Conservation (phyloP, 495 filamentous ascomycete species). For the Penicillium cataractarum region DNA sequence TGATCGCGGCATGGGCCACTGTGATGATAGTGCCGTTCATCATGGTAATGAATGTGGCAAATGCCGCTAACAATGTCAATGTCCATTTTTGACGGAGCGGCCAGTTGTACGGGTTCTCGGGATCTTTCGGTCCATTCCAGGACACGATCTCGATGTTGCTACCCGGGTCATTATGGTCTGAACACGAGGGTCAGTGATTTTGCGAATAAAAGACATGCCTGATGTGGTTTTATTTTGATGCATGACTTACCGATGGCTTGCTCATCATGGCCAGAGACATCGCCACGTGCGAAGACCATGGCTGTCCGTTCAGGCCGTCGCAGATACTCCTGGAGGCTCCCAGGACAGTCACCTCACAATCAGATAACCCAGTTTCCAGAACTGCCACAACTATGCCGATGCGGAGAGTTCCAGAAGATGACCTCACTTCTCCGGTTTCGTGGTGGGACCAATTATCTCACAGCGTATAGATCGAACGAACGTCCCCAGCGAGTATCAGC, state of each 20-base stretch:
- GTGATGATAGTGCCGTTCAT: slow-evolving; percentile 52
- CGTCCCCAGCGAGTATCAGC: neutral
- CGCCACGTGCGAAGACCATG: slow-evolving; percentile 34
- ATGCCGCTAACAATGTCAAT: slow-evolving; percentile 28
- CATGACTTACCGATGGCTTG: slow-evolving; percentile 23
- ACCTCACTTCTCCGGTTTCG: slow-evolving; percentile 17
- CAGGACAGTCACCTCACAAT: neutral
- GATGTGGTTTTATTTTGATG: neutral
- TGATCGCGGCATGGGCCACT: slow-evolving; percentile 42
- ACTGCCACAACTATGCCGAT: neutral
- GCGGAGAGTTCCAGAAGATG: slow-evolving; percentile 9
- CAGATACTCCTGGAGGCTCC: neutral
- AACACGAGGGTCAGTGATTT: neutral
- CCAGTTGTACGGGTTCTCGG: slow-evolving; percentile 66
- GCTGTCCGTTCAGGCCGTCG: neutral
- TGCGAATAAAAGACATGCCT: neutral
- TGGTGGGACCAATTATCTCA: slow-evolving; percentile 5
- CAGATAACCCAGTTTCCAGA: neutral
- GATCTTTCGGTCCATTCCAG: slow-evolving; percentile 56
- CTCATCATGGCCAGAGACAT: slow-evolving; percentile 30
- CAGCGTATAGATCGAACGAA: slow-evolving; percentile 5
- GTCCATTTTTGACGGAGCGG: slow-evolving; percentile 48
- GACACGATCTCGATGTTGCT: slow-evolving; percentile 36
- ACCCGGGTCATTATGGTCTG: slow-evolving; percentile 25
- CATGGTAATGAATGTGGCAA: slow-evolving; percentile 40